Evolutionary conservation across 1,139 yeast genomes (phyloP), one percentile per base, ranked within the genome.

Genomic region (Diutina neorugosa): DNA sequence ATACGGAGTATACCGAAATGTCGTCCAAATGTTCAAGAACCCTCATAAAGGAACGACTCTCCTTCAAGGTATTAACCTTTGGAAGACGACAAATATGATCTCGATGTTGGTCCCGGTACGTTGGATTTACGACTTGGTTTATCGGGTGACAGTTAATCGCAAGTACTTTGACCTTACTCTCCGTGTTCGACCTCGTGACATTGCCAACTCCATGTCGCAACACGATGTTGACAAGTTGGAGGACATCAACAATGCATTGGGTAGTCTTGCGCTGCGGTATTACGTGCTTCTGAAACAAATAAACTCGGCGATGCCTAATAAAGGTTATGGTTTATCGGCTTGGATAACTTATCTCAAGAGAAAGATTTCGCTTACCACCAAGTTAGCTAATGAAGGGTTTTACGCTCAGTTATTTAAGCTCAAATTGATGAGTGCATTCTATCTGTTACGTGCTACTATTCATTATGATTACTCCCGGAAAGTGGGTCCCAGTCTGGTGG

Each of bases 381-480:
- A 52, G 41, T 20, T 25, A 34, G 20, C 47, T 59, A 9, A 19
- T 53, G 8, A 44, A 54, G 58, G 51, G 55, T 53, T 34, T 34
- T 62, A 60, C 7, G 52, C 54, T 40, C 53, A 51, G 7, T 62
- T 62, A 47, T 2, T 54, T 23, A 51, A 41, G 53, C 23, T 58
- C 48, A 53, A 54, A 41, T 8, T 58, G 4, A 40, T 54, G 20
- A 46, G 52, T 25, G 59, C 62, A 59, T 57, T 58, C 31, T 59
- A 63, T 55, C 64, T 65, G 54, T 55, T 69, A 8, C 63, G 65
- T 49, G 74, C 75, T 2, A 69, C 77, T 55, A 51, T 73, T 44
- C 59, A 59, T 41, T 61, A 69, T 53, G 78, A 74, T 59, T 74
- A 69, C 58, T 68, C 77, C 1, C 43, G 58, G 1, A 57, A 66